These are phyloP conservation scores for Suillus occidentalis DNA, from an alignment of 768 basidiomycete genomes.

Conservation along the genomic window DNA sequence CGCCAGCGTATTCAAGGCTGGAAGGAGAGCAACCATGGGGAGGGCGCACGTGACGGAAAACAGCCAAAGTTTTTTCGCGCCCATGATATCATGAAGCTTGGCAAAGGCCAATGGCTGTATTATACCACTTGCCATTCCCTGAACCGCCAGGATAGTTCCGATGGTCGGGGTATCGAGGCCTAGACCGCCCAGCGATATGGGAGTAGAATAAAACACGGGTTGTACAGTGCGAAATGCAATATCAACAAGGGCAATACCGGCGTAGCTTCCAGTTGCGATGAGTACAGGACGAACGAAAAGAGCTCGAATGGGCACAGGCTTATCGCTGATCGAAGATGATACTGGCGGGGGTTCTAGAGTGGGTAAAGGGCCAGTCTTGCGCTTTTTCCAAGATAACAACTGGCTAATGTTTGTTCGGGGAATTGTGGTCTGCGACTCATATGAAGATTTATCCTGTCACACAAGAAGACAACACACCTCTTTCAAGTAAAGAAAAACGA, in stretches of 20 bases:
- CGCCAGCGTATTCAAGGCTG: conserved; percentile 40
- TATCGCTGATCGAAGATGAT: neutral
- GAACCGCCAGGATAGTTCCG: conserved; percentile 16
- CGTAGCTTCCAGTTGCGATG: conserved; percentile 58
- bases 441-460: neutral
- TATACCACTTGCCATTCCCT: conserved; percentile 32
- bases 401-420: neutral
- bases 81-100: conserved; percentile 48
- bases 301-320: conserved; percentile 42
- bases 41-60: conserved; percentile 47
- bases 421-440: neutral
- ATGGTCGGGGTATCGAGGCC: conserved; percentile 17
- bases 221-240: conserved; percentile 53
- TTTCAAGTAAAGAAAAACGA: conserved; percentile 51
- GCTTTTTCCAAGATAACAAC: neutral
- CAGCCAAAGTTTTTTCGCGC: conserved; percentile 58
- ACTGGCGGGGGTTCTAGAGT: neutral
- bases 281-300: conserved; percentile 52
- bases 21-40: conserved; percentile 47
- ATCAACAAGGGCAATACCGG: conserved; percentile 56
- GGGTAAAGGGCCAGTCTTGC: neutral
- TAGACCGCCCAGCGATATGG: conserved; percentile 15
- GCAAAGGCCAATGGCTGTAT: conserved; percentile 65
- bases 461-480: conserved; percentile 39
- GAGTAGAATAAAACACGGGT: conserved; percentile 25